Percentiles rank a stretch among this genome's conserved stretches.
phyloP scores from a whole-genome alignment of 1,139 yeast species.

The Lizanozyma gosingica region DNA sequence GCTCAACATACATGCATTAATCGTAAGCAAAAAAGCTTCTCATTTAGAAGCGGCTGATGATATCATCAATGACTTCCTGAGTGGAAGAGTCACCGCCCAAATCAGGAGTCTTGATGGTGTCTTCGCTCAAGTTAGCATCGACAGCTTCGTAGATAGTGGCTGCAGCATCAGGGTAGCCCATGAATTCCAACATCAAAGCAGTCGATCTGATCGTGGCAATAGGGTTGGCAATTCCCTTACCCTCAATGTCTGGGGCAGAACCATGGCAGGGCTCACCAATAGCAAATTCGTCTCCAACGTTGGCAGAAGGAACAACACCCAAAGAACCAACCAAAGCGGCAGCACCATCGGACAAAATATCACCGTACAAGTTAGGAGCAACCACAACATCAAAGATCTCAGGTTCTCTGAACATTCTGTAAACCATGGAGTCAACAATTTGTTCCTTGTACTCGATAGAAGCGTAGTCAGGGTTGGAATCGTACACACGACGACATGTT shows the following conservation, averaged over 20 bases:
- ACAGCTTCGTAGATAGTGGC: conserved; percentile 90
- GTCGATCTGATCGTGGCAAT: conserved; percentile 96
- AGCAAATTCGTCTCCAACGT: conserved; percentile 91
- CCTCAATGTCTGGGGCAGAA: conserved; percentile 97
- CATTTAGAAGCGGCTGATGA: conserved; percentile 39
- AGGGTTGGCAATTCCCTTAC: conserved; percentile 91
- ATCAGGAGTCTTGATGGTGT: conserved; percentile 83
- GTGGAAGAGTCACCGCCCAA: conserved; percentile 87
- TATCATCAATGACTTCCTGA: conserved; percentile 77
- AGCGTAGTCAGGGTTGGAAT: conserved; percentile 51
- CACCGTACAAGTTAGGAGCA: conserved; percentile 97
- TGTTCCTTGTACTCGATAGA: conserved; percentile 76
- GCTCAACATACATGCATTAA: neutral
- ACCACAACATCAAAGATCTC: conserved; percentile 95
- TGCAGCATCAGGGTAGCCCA: conserved; percentile 87
- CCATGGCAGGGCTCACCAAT: conserved; percentile 99
- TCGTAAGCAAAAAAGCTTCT: too few species aligned
- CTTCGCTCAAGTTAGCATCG: conserved; percentile 82
- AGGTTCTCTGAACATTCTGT: conserved; percentile 97
- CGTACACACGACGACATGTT: conserved; percentile 70
- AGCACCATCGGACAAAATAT: conserved; percentile 95
- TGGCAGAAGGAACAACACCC: conserved; percentile 97
- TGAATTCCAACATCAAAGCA: conserved; percentile 93
- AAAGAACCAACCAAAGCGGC: conserved; percentile 97
- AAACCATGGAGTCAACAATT: conserved; percentile 98